Conservation (phyloP, 805 yeast species). For the Candida boidinii region DNA sequence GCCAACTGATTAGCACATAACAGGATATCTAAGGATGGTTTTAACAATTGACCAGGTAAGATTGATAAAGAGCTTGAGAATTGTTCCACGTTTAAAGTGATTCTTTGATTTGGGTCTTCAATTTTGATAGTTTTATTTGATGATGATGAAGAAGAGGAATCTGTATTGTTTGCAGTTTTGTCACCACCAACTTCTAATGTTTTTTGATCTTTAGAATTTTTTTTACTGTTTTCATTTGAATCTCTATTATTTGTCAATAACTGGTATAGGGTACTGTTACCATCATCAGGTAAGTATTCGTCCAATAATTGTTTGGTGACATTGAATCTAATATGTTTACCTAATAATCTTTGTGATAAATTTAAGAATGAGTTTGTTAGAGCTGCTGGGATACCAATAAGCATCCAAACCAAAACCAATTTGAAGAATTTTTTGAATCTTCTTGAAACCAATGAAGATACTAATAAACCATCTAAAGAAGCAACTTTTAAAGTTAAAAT, state of each 20-base stretch:
- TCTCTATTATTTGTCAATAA: slow-evolving; percentile 58
- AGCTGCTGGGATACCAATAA: slow-evolving; percentile 81
- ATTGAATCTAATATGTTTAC: slow-evolving; percentile 51
- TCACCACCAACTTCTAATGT: background rate
- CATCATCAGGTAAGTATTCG: slow-evolving; percentile 61
- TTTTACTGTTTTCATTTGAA: slow-evolving; percentile 7
- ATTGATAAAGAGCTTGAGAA: slow-evolving; percentile 64
- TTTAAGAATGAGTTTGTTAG: slow-evolving; percentile 62
- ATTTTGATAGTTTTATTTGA: slow-evolving; percentile 21
- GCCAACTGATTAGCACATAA: slow-evolving; percentile 75
- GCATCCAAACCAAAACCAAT: slow-evolving; percentile 68
- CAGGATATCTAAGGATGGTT: slow-evolving; percentile 72
- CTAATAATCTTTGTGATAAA: slow-evolving; percentile 49
- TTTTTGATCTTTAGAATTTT: too few relatives aligned
- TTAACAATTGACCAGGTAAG: slow-evolving; percentile 75
- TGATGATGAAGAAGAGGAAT: background rate
- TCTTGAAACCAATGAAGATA: slow-evolving; percentile 71
- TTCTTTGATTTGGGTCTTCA: slow-evolving; percentile 73
- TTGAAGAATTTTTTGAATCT: slow-evolving; percentile 55
- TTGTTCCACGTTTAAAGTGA: slow-evolving; percentile 72
- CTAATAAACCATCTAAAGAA: slow-evolving; percentile 75
- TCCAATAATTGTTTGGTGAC: slow-evolving; percentile 58
- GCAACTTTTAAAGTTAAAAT: slow-evolving; percentile 75
- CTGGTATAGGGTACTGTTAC: slow-evolving; percentile 67
- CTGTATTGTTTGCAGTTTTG: background rate